A percentile compares a stretch with the other conserved stretches of the same genome.
phyloP scores from a whole-genome alignment of 192 early-diverging fungal species.

The Gigaspora rosea region DNA sequence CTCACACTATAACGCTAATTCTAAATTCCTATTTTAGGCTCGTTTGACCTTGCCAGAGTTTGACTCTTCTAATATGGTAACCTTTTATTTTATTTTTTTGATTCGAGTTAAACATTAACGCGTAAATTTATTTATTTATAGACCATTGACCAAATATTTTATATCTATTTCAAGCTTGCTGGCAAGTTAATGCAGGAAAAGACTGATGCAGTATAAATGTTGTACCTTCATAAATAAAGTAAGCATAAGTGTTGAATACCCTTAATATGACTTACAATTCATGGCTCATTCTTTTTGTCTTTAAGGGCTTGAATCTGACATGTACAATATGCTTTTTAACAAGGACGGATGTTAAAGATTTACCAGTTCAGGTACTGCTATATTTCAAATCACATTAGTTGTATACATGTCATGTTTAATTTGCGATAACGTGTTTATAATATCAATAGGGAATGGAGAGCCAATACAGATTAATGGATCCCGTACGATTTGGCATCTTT shows the following conservation, averaged over 20 bases:
- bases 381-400: neutral
- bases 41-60: no score
- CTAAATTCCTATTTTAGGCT: no score
- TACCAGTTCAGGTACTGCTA: slow-evolving; percentile 31
- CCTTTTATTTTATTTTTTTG: no score
- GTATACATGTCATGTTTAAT: neutral
- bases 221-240: slow-evolving; percentile 23
- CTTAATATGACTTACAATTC: neutral
- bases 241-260: neutral
- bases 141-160: no score
- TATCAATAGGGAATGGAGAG: slow-evolving; percentile 30
- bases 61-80: no score
- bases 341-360: slow-evolving; percentile 28
- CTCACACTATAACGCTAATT: no score
- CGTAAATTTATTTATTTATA: no score
- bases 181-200: no score
- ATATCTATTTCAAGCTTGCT: no score
- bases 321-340: no score
- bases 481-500: slow-evolving; percentile 28
- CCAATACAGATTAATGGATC: slow-evolving; percentile 35
- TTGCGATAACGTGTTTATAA: neutral
- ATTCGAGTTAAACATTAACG: no score
- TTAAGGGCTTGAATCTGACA: slow-evolving; percentile 26
- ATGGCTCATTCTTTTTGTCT: neutral
- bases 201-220: slow-evolving; percentile 1